Base-by-base conservation (phyloP, 2,329 filamentous ascomycete genomes). In the Aspergillus novoparasiticus region DNA sequence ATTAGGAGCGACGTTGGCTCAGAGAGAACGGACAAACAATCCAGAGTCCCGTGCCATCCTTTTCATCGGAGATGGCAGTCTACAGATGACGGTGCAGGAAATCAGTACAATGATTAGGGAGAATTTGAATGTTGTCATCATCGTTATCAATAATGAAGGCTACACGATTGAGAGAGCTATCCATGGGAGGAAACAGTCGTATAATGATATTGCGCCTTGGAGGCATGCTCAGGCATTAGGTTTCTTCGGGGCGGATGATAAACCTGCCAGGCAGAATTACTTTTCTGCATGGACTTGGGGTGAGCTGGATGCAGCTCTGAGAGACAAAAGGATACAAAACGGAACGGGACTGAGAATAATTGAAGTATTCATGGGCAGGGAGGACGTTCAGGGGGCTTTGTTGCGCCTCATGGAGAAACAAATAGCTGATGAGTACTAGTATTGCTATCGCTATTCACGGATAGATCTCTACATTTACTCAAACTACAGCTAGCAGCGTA, bases 11-110 rank as follows among this genome's bases (percentile, higher is more conserved):
- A 81, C 83, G 0, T 75, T 87, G 0, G 89, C 88, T 23, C 70
- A 79, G 30, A 70, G 71, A 12, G 73, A 79, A 23, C 51, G 56
- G 8, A 64, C 5, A 12, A 50, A 26, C 12, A 36, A 12, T 46
- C 57, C 11, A 65, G 70, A 21, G 64, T 63, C 68, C 16, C 78
- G 85, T 59, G 85, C 86, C 0, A 80, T 89, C 10, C 75, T 89
- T 1, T 80, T 87, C 64, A 87, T 87, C 45, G 87, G 87, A 6
- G 87, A 89, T 58, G 88, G 88, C 4, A 88, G 86, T 64, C 83
- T 90, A 62, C 85, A 89, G 66, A 85, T 90, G 77, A 90, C 88
- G 0, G 87, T 83, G 0, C 89, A 91, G 71, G 88, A 90, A 66
- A 77, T 91, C 4, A 84, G 85, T 10, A 89, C 86, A 2, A 89